These are phyloP conservation scores for Penicillium flavigenum DNA, from an alignment of 495 filamentous ascomycete species.

Conservation along the genomic window DNA sequence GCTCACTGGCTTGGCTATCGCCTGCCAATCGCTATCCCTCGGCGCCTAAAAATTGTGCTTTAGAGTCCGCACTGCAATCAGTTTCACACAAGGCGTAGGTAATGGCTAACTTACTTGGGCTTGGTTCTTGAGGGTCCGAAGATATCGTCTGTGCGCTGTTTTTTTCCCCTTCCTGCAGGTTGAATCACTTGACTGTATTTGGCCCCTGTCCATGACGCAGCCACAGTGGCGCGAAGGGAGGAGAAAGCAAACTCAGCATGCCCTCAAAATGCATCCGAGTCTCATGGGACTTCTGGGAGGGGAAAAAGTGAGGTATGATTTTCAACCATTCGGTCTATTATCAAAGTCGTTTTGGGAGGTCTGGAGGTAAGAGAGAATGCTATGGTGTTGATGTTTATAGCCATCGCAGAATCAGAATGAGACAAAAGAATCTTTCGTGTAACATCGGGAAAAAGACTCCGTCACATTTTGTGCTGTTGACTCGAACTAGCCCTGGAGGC, in stretches of 20 bases:
- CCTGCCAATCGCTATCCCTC: conserved; percentile 21
- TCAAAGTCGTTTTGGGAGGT: background rate
- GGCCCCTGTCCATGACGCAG: conserved; percentile 21
- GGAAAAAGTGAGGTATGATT: background rate
- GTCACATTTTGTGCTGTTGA: background rate
- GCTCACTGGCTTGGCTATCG: conserved; percentile 13
- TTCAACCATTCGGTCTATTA: background rate
- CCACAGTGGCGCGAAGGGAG: conserved; percentile 13
- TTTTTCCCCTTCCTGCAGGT: conserved; percentile 4
- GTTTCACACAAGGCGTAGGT: background rate
- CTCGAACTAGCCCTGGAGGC: background rate
- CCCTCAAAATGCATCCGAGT: background rate
- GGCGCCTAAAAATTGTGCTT: conserved; percentile 26
- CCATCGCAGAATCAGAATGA: background rate
- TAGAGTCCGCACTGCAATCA: conserved; percentile 14
- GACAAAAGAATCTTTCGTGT: conserved; percentile 14
- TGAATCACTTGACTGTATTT: conserved; percentile 20
- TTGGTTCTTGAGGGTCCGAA: background rate
- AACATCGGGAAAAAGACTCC: conserved; percentile 24
- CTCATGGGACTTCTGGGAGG: background rate
- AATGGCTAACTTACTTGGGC: conserved; percentile 1
- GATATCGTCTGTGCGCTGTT: conserved; percentile 21
- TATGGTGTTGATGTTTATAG: background rate
- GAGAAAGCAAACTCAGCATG: background rate
- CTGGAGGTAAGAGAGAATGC: too few relatives aligned